Evolutionary conservation across 108 stramenopile genomes (phyloP), one percentile per base, ranked within the genome.

Genomic region (Nannochloropsis gaditana): DNA sequence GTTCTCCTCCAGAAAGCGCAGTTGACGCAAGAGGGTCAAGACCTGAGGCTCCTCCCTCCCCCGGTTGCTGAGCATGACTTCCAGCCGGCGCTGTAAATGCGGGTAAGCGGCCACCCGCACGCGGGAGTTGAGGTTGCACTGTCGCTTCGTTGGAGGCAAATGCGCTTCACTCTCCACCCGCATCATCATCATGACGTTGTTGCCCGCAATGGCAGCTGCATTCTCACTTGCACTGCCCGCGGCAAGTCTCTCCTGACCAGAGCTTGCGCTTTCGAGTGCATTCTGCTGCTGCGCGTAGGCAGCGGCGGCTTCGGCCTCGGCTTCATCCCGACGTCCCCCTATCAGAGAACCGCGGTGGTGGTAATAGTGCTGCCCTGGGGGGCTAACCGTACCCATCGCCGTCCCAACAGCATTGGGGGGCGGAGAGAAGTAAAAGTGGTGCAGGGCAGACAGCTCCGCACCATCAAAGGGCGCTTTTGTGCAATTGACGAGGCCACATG

Each of bases 371-470:
- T 73, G 59, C n/a, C n/a, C 59, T 3, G 59, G 59, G 8, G 59
- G n/a, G 4, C 19, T 4, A 2, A 8, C n/a, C 4, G 4, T 73
- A n/a, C 59, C n/a, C 8, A 73, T 5, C n/a, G 59, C n/a, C 6
- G 59, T n/a, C 6, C 59, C 59, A 5, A 73, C 59, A 73, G 59
- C 19, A 6, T 73, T 73, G 59, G 59, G 59, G 4, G 59, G 80
- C 21, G 83, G 83, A 21, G 41, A 42, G 83, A 84, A 84, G 83
- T 84, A 84, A 21, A 42, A 84, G 5, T 84, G 83, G 17, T 84
- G 83, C 83, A 84, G 31, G 41, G 21, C 19, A 11, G 11, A 84
- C 21, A 84, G 73, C 21, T 84, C 73, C 19, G 83, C 45, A 21
- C 11, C 44, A 21, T 84, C 83, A 44, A 44, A 84, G 21, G 83